Conservation (phyloP, 805 yeast species). For the Wickerhamiella parazyma region DNA sequence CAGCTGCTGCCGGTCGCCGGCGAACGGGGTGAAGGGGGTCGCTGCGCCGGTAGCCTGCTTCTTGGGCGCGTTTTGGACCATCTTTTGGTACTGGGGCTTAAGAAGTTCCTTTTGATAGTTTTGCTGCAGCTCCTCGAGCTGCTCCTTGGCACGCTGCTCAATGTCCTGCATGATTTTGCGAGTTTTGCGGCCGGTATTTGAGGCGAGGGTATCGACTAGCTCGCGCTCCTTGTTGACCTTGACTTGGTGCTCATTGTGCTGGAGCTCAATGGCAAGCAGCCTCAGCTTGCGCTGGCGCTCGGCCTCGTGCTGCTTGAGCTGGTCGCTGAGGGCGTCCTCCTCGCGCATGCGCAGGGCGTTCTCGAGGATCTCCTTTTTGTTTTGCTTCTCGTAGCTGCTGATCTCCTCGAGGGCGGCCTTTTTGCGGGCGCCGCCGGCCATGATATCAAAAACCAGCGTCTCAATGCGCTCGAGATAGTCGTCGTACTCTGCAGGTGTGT, state of each 20-base stretch:
- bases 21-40: constrained; percentile 85
- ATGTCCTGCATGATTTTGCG: constrained; percentile 40
- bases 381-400: constrained; percentile 51
- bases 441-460: constrained; percentile 61
- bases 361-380: constrained; percentile 60
- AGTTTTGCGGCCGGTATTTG: constrained; percentile 28
- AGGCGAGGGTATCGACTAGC: constrained; percentile 39
- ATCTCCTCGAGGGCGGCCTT: constrained; percentile 39
- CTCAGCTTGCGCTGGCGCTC: constrained; percentile 41
- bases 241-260: constrained; percentile 38
- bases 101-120: constrained; percentile 34
- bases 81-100: constrained; percentile 26
- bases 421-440: constrained; percentile 58
- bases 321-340: constrained; percentile 51
- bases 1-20: constrained; percentile 62
- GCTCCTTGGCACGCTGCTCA: constrained; percentile 41
- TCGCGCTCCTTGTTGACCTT: constrained; percentile 38
- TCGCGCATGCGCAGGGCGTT: constrained; percentile 62
- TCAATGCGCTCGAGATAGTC: constrained; percentile 75
- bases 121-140: constrained; percentile 50
- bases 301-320: constrained; percentile 54
- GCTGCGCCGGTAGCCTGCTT: constrained; percentile 6
- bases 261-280: constrained; percentile 46
- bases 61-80: constrained; percentile 15
- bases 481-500: constrained; percentile 46